Base-by-base conservation (phyloP, 345 rosid genomes). In the Euphorbia pulcherrima region DNA sequence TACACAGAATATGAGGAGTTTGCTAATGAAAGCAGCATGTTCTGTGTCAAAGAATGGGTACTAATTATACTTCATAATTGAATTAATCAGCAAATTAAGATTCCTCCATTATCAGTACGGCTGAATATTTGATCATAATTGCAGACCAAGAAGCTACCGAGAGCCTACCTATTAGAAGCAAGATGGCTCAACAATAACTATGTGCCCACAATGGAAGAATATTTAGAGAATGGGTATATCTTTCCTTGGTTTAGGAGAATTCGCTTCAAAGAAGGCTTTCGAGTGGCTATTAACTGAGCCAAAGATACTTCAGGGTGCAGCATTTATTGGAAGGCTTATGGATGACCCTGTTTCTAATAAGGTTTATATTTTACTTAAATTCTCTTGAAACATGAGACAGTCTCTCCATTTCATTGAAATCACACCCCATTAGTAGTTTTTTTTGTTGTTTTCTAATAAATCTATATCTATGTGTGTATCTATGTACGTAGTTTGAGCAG, bases 401-500 rank as follows among this genome's bases (percentile, higher is more conserved):
- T n/a, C n/a, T n/a, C n/a, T n/a, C n/a, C n/a, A n/a, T n/a, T n/a
- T n/a, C n/a, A n/a, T n/a, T n/a, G n/a, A n/a, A n/a, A n/a, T n/a
- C n/a, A n/a, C n/a, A n/a, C n/a, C n/a, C n/a, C 37, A 12, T 16
- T 13, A 28, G 1, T 1, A 50, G n/a, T 48, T 47, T 18, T 48
- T n/a, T n/a, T n/a, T n/a, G n/a, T n/a, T n/a, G n/a, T n/a, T n/a
- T n/a, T n/a, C n/a, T n/a, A n/a, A n/a, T n/a, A n/a, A n/a, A n/a
- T n/a, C n/a, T n/a, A n/a, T n/a, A n/a, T n/a, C n/a, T n/a, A n/a
- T n/a, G n/a, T n/a, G n/a, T n/a, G n/a, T n/a, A n/a, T n/a, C n/a
- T n/a, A n/a, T n/a, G n/a, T n/a, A n/a, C n/a, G n/a, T n/a, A 74
- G 73, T 41, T 30, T 16, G 77, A 74, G 73, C 62, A 74, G 50